A percentile compares a stretch with the other conserved stretches of the same genome.
Evolutionary conservation across 192 early-diverging fungal species (phyloP).

Genomic region (Thamnidium elegans): DNA sequence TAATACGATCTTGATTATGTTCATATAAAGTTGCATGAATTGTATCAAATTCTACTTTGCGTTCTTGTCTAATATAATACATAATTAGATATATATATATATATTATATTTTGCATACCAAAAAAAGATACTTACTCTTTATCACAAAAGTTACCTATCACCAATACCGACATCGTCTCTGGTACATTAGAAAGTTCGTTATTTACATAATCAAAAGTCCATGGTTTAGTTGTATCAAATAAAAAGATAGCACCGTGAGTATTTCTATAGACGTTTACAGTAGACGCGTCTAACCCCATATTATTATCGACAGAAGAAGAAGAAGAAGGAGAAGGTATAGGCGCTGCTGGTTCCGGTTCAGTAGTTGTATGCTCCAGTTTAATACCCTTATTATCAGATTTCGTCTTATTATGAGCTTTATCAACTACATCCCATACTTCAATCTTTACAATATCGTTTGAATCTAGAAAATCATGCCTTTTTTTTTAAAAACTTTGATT

Average conservation of each 20-base stretch:
- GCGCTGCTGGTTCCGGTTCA: not conserved
- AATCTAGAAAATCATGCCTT: conserved; percentile 26
- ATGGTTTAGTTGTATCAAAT: conserved; percentile 59
- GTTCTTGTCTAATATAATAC: conserved; percentile 20
- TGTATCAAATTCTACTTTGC: conserved; percentile 24
- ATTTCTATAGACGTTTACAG: conserved; percentile 60
- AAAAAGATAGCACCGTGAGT: conserved; percentile 51
- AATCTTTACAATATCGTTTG: conserved; percentile 59
- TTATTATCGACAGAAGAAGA: not conserved
- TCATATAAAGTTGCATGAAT: conserved; percentile 38
- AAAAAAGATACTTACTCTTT: conserved; percentile 33
- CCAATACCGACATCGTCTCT: conserved; percentile 41
- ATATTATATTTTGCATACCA: not conserved
- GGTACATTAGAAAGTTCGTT: conserved; percentile 45
- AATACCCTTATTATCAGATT: conserved; percentile 18
- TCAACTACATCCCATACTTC: conserved; percentile 64
- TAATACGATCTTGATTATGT: conserved; percentile 34
- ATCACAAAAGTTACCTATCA: conserved; percentile 42
- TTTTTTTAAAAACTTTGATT: not conserved
- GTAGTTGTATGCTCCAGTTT: conserved; percentile 31
- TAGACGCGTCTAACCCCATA: conserved; percentile 51
- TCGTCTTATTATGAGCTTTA: conserved; percentile 38
- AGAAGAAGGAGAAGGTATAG: not conserved
- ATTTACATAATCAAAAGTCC: conserved; percentile 59
- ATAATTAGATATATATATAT: not conserved